A percentile compares a stretch with the other conserved stretches of the same genome.
phyloP scores from a whole-genome alignment of 1,139 yeast species.

The Blastobotrys capitulatus region DNA sequence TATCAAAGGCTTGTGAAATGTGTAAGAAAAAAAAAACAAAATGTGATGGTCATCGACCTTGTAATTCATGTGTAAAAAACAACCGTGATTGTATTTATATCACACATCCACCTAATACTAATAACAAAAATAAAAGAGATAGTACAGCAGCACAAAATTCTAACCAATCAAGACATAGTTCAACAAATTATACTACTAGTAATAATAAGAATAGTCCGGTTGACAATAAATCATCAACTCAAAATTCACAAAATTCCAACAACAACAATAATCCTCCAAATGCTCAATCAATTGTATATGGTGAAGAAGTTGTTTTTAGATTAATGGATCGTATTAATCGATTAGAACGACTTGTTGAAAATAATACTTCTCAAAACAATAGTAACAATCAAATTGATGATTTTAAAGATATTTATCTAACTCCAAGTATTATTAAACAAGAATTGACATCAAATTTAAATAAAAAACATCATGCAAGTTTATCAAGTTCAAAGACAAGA shows the following conservation, averaged over 20 bases:
- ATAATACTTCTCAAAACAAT: not conserved
- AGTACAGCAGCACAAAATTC: not conserved
- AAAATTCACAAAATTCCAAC: no score
- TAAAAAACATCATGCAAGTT: not conserved
- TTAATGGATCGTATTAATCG: conserved; percentile 9
- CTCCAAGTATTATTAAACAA: not conserved
- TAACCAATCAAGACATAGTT: no score
- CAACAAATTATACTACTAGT: not conserved
- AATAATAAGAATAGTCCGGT: not conserved
- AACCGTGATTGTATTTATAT: conserved; percentile 39
- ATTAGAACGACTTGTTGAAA: conserved; percentile 6
- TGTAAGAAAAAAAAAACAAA: conserved; percentile 58
- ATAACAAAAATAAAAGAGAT: no score
- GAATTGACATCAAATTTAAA: not conserved
- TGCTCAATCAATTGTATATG: not conserved
- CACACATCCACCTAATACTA: not conserved
- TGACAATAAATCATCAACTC: not conserved
- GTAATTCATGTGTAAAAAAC: conserved; percentile 45
- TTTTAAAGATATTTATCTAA: not conserved
- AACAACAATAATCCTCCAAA: not conserved
- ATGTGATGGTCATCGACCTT: conserved; percentile 55
- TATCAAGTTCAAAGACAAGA: conserved; percentile 35
- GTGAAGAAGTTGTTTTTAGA: not conserved
- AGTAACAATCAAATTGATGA: not conserved
- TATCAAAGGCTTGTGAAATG: conserved; percentile 54